Evolutionary conservation across 129 eudicot species (phyloP), one percentile per base, ranked within the genome.

Genomic region (Flaveria sonorensis): DNA sequence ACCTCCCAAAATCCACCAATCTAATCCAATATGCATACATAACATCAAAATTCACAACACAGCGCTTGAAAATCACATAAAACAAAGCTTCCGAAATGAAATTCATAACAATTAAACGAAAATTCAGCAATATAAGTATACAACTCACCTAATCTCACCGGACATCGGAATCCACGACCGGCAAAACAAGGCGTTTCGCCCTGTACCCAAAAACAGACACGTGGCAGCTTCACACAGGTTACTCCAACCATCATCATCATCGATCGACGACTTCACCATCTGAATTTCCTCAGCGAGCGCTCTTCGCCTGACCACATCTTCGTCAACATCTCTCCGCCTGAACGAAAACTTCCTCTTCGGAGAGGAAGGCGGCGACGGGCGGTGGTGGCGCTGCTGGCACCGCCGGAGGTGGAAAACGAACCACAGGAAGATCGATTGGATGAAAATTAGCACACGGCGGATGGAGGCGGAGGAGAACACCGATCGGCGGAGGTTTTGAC

Each of bases 81-180:
- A 20, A 40, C 42, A 52, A 15, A 26, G 24, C 10, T 40, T 23
- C 28, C 16, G 28, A 42, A n/a, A 74, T 45, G 26, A 56, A 42
- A 7, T 42, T 77, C 7, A 43, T 42, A 45, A 45, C 12, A 45
- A 24, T 24, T 45, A 10, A 9, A 45, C 50, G 2, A 45, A 45
- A 26, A 24, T 61, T 6, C 5, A 20, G 21, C 40, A 28, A 61
- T 12, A 72, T 32, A 42, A 32, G 4, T 14, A 28, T 30, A n/a
- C 16, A 30, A n/a, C 81, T 57, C 73, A 95, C 97, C 75, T 89
- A 10, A 86, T 74, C 77, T 89, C 82, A 78, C 56, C 89, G 64
- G 61, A 23, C 30, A 80, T 88, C 60, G 99, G 99, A 15, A 87
- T 57, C 99, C 99, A 95, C 16, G 97, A 89, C 68, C 97, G 93